A percentile compares a stretch with the other conserved stretches of the same genome.
Evolutionary conservation across 768 basidiomycete genomes (phyloP).

Genomic region (Rubroboletus satanas): DNA sequence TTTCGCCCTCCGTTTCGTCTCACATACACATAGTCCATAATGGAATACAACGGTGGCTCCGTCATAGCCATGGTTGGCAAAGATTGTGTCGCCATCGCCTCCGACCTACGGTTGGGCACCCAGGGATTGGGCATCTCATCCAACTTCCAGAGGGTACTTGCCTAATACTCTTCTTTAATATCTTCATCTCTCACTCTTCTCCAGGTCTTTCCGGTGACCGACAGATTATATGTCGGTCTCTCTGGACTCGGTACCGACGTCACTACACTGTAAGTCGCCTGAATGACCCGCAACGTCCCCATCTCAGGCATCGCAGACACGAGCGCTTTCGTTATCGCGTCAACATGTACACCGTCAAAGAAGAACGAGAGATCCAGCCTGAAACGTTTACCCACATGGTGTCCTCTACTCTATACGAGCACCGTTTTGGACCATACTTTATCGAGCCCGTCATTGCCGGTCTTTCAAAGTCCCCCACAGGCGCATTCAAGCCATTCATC

Average conservation of each 20-base stretch:
- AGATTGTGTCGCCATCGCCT: conserved; percentile 97
- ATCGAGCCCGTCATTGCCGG: conserved; percentile 97
- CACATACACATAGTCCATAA: conserved; percentile 60
- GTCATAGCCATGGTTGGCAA: conserved; percentile 99
- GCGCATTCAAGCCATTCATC: conserved; percentile 84
- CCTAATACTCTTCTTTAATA: conserved; percentile 12
- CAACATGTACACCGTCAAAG: conserved; percentile 99
- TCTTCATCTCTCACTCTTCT: neutral
- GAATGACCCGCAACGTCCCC: neutral
- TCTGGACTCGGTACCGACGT: conserved; percentile 94
- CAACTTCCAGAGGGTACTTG: conserved; percentile 89
- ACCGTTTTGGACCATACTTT: conserved; percentile 94
- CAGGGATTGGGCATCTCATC: conserved; percentile 82
- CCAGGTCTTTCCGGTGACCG: conserved; percentile 91
- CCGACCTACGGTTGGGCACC: conserved; percentile 87
- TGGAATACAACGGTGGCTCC: conserved; percentile 96
- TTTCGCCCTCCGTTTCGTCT: neutral
- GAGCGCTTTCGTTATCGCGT: conserved; percentile 91
- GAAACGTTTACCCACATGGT: conserved; percentile 95
- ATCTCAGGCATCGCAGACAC: conserved; percentile 45
- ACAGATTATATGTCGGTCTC: conserved; percentile 87
- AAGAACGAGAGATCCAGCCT: conserved; percentile 94
- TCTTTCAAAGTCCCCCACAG: conserved; percentile 67
- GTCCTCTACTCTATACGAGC: conserved; percentile 92
- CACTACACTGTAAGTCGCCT: conserved; percentile 67